These are phyloP conservation scores for Urostyla sp. DNA, from an alignment of 73 alveolate genomes.

Conservation along the genomic window DNA sequence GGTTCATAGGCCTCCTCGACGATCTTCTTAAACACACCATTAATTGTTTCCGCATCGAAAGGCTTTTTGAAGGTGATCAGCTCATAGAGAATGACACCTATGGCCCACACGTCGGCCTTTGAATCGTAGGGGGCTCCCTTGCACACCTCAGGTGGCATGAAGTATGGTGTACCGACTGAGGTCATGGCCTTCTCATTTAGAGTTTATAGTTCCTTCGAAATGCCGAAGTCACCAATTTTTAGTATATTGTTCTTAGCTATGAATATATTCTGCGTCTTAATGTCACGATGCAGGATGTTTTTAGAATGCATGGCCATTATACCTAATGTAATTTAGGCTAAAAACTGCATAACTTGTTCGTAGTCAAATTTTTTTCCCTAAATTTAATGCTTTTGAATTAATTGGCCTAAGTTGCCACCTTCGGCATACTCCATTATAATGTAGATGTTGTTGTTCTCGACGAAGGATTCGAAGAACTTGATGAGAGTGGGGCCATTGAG, in stretches of 20 bases:
- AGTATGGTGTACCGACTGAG: slow-evolving; percentile 97
- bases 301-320: slow-evolving; percentile 94
- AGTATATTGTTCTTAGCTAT: slow-evolving; percentile 81
- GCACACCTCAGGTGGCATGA: slow-evolving; percentile 97
- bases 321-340: slow-evolving; percentile 91
- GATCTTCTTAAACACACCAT: slow-evolving; percentile 77
- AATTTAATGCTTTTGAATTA: slow-evolving; percentile 72
- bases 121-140: slow-evolving; percentile 91
- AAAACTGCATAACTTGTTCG: slow-evolving; percentile 84
- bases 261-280: slow-evolving; percentile 93
- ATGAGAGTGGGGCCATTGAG: slow-evolving; percentile 95
- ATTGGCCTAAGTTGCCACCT: slow-evolving; percentile 92
- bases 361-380: slow-evolving; percentile 76
- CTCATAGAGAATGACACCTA: slow-evolving; percentile 97
- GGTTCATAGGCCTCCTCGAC: slow-evolving; percentile 66
- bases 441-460: slow-evolving; percentile 85
- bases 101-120: slow-evolving; percentile 98
- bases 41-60: slow-evolving; percentile 84
- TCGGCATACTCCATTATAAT: slow-evolving; percentile 98
- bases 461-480: slow-evolving; percentile 90
- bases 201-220: slow-evolving; percentile 91
- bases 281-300: slow-evolving; percentile 95
- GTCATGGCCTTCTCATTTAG: slow-evolving; percentile 86
- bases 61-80: slow-evolving; percentile 93
- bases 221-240: slow-evolving; percentile 98